Conservation (phyloP, 805 yeast species). For the Candida stauntonica region DNA sequence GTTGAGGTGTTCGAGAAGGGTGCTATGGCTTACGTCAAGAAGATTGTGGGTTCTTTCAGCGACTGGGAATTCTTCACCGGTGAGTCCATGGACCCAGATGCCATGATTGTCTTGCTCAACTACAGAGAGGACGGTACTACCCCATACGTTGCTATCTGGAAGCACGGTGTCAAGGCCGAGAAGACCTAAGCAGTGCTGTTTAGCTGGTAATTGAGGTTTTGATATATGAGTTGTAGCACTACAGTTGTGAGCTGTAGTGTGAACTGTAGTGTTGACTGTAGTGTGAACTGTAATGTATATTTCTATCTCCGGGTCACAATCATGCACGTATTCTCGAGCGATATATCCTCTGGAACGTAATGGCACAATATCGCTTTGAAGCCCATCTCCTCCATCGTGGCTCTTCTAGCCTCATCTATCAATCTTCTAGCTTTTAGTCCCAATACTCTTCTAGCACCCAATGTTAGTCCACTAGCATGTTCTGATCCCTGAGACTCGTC, state of each 20-base stretch:
- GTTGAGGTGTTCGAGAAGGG: constrained; percentile 94
- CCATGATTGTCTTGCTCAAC: constrained; percentile 95
- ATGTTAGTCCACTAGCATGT: constrained; percentile 44
- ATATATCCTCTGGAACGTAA: constrained; percentile 53
- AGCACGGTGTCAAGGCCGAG: constrained; percentile 89
- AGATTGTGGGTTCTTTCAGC: constrained; percentile 89
- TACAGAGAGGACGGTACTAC: constrained; percentile 99
- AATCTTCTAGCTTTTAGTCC: constrained; percentile 71
- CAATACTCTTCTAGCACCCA: constrained; percentile 47
- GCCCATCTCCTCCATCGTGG: constrained; percentile 38
- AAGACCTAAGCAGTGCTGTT: constrained; percentile 62
- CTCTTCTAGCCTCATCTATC: constrained; percentile 67
- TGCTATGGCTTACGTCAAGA: constrained; percentile 93
- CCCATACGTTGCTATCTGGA: constrained; percentile 97
- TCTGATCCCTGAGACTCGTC: constrained; percentile 34
- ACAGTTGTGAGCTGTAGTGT: too few species aligned
- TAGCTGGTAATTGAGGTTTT: too few species aligned
- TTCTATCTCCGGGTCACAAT: constrained; percentile 21
- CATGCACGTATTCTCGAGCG: constrained; percentile 69
- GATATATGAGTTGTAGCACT: too few species aligned
- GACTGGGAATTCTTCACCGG: constrained; percentile 99
- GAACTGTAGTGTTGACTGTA: too few species aligned
- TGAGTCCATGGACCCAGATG: constrained; percentile 99
- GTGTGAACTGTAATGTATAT: too few species aligned
- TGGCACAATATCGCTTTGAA: constrained; percentile 47